phyloP scores from a whole-genome alignment of 495 filamentous ascomycete genomes.

The Aspergillus avenaceus region DNA sequence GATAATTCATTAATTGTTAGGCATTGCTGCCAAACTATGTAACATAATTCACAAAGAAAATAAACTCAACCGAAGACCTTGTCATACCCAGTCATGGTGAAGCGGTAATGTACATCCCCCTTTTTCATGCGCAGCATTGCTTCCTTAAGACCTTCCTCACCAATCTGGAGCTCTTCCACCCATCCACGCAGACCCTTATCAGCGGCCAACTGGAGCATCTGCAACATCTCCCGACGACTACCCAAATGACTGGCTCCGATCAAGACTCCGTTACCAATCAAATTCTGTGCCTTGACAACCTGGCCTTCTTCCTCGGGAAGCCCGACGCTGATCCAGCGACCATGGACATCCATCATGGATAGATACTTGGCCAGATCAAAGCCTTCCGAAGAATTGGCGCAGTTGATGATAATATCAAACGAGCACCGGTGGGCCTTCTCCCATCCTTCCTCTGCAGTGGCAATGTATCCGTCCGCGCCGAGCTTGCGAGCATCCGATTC shows the following conservation, averaged over 20 bases:
- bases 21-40: no score
- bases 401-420: slow-evolving; percentile 74
- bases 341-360: slow-evolving; percentile 76
- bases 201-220: slow-evolving; percentile 77
- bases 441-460: slow-evolving; percentile 65
- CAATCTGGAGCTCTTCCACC: slow-evolving; percentile 75
- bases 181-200: slow-evolving; percentile 78
- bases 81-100: slow-evolving; percentile 62
- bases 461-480: slow-evolving; percentile 72
- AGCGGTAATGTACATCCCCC: slow-evolving; percentile 66
- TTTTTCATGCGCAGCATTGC: slow-evolving; percentile 65
- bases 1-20: no score
- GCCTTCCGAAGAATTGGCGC: slow-evolving; percentile 62
- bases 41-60: no score
- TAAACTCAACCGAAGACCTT: slow-evolving; percentile 55
- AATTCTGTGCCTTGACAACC: slow-evolving; percentile 68
- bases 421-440: slow-evolving; percentile 42
- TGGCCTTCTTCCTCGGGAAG: slow-evolving; percentile 78
- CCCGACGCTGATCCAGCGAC: slow-evolving; percentile 77
- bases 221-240: slow-evolving; percentile 71
- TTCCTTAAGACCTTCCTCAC: slow-evolving; percentile 62
- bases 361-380: slow-evolving; percentile 71
- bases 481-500: slow-evolving; percentile 62
- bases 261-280: slow-evolving; percentile 71
- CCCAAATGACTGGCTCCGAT: slow-evolving; percentile 82